These are phyloP conservation scores for Yarrowia hollandica DNA, from an alignment of 805 yeast genomes.

Conservation along the genomic window DNA sequence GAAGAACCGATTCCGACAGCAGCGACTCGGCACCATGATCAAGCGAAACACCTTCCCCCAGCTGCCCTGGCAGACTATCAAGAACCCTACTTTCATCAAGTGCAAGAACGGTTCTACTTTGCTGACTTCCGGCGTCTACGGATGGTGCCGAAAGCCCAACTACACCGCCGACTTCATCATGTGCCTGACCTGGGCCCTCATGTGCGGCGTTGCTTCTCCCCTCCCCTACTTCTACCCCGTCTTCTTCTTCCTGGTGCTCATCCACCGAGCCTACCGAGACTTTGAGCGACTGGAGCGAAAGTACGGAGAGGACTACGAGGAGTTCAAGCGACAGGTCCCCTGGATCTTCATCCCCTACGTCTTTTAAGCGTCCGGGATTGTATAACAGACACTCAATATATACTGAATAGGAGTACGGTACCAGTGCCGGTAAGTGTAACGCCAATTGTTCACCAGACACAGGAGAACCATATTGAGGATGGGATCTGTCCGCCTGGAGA, in stretches of 20 bases:
- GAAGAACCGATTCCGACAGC: slow-evolving; percentile 81
- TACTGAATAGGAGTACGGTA: too few relatives aligned
- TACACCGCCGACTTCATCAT: slow-evolving; percentile 94
- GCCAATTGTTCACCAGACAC: too few relatives aligned
- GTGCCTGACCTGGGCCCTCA: slow-evolving; percentile 86
- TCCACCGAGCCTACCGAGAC: slow-evolving; percentile 90
- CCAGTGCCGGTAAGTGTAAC: too few relatives aligned
- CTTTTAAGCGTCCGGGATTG: slow-evolving; percentile 45
- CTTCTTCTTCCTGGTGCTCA: slow-evolving; percentile 82
- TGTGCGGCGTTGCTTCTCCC: slow-evolving; percentile 83
- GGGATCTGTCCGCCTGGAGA: too few relatives aligned
- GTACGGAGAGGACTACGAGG: slow-evolving; percentile 93
- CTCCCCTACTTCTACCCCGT: slow-evolving; percentile 96
- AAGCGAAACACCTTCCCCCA: slow-evolving; percentile 90
- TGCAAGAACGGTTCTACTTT: slow-evolving; percentile 83
- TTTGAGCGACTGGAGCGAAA: slow-evolving; percentile 77
- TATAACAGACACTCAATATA: slow-evolving; percentile 10
- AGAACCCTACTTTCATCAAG: slow-evolving; percentile 79
- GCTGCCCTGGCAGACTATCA: slow-evolving; percentile 78
- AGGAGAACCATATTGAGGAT: too few relatives aligned
- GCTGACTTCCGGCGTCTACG: slow-evolving; percentile 93
- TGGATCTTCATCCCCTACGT: slow-evolving; percentile 88
- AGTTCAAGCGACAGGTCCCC: slow-evolving; percentile 83
- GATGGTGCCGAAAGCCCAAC: slow-evolving; percentile 88
- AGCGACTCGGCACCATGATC: slow-evolving; percentile 71